Percentiles rank a stretch among this genome's conserved stretches.
These are phyloP conservation scores for Circinella minor DNA, from an alignment of 371 early-diverging fungal genomes.

Conservation along the genomic window DNA sequence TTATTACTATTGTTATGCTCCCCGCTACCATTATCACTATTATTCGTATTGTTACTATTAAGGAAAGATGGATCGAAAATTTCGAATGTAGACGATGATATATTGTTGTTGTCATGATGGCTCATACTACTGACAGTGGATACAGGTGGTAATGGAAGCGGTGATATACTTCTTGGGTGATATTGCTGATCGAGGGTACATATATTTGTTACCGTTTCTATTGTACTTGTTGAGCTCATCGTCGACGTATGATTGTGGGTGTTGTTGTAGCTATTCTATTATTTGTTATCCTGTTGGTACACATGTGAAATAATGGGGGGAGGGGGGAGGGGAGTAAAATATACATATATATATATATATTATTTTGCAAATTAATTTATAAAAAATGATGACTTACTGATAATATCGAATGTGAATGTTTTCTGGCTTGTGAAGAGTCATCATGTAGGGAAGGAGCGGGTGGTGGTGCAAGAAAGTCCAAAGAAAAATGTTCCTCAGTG, in stretches of 20 bases:
- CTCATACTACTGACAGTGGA: not conserved
- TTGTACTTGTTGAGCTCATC: too few species aligned
- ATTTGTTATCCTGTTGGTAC: too few species aligned
- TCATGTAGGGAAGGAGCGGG: not conserved
- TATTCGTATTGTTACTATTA: conserved; percentile 4
- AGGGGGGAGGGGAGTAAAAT: not conserved
- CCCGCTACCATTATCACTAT: not conserved
- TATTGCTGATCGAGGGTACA: not conserved
- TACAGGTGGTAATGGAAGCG: not conserved
- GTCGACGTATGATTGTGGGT: too few species aligned
- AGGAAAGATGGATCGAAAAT: conserved; percentile 7
- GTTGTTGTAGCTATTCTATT: too few species aligned
- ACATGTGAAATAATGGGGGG: not conserved
- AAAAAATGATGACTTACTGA: conserved; percentile 5
- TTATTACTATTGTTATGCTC: not conserved
- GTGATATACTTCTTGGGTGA: not conserved
- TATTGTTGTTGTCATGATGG: not conserved
- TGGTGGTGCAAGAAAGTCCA: conserved; percentile 13
- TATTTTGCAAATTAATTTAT: not conserved
- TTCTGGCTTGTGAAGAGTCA: conserved; percentile 9
- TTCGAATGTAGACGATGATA: not conserved
- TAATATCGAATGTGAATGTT: conserved; percentile 5
- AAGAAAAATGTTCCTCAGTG: conserved; percentile 1
- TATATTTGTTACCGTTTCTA: too few species aligned
- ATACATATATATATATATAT: too few species aligned